Evolutionary conservation across 352 stramenopile genomes (phyloP).

Genomic region (Thalassiosira mediterranea): DNA sequence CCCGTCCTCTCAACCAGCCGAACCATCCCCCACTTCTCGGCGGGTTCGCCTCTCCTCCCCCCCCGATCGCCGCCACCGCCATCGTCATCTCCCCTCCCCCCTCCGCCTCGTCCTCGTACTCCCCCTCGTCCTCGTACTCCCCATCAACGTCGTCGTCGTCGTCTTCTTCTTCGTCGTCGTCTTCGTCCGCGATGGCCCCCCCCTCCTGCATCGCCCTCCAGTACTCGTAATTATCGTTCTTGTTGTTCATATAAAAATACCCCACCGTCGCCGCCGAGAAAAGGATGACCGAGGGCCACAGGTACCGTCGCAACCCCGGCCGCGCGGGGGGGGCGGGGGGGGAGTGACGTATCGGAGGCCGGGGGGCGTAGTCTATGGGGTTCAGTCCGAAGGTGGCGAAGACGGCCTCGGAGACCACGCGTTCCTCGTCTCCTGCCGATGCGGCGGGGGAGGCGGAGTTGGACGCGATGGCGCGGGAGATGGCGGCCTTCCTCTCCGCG

Average conservation of each 20-base stretch:
- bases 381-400: constrained; percentile 56
- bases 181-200: constrained; percentile 22
- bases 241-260: constrained; percentile 67
- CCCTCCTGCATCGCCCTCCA: constrained; percentile 59
- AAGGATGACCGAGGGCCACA: constrained; percentile 15
- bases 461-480: neutral
- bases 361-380: constrained; percentile 54
- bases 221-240: constrained; percentile 64
- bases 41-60: neutral
- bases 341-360: constrained; percentile 33
- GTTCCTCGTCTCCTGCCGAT: constrained; percentile 46
- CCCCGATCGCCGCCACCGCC: too few relatives aligned
- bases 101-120: neutral
- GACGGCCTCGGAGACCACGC: too few relatives aligned
- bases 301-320: constrained; percentile 26
- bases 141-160: constrained; percentile 51
- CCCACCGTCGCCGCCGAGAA: constrained; percentile 4
- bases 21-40: neutral
- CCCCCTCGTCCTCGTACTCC: neutral
- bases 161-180: constrained; percentile 55
- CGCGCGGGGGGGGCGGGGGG: constrained; percentile 45
- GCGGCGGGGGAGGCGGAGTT: too few relatives aligned
- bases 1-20: neutral
- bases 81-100: neutral
- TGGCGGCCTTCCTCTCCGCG: neutral